phyloP scores from a whole-genome alignment of 106 monocot genomes.

The Dendrobium nobile region DNA sequence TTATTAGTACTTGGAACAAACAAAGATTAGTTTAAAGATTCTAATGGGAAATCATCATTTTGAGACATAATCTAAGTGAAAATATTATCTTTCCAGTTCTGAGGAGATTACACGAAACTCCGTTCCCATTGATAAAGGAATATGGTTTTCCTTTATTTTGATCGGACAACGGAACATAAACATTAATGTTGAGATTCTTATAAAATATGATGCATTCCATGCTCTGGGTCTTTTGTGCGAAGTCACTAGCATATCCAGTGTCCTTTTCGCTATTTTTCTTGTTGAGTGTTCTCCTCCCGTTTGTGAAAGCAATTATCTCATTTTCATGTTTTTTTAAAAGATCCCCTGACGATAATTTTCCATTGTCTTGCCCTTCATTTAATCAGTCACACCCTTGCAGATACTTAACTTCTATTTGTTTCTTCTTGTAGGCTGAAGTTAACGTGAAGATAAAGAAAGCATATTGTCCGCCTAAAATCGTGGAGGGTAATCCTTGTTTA shows the following conservation, averaged over 20 bases:
- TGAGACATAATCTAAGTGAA: background rate
- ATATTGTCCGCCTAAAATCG: conserved; percentile 76
- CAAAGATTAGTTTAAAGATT: background rate
- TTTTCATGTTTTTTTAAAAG: background rate
- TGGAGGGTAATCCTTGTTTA: conserved; percentile 87
- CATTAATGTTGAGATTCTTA: no score
- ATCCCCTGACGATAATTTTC: background rate
- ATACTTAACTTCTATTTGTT: background rate
- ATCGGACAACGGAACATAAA: no score
- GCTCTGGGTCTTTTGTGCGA: no score
- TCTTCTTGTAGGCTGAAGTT: conserved; percentile 64
- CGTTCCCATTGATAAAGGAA: background rate
- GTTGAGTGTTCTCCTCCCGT: background rate
- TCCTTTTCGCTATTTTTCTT: background rate
- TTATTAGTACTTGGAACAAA: background rate
- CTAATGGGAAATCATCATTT: background rate
- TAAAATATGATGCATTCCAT: no score
- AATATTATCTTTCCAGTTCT: conserved; percentile 15
- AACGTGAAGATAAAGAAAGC: conserved; percentile 98
- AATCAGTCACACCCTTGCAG: background rate
- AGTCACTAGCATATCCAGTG: no score
- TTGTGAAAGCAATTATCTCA: background rate
- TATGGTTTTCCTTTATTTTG: background rate
- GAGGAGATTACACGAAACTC: conserved; percentile 16
- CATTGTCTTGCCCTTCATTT: background rate